Evolutionary conservation across 192 early-diverging fungal species (phyloP).

Genomic region (Gonapodya sp.): DNA sequence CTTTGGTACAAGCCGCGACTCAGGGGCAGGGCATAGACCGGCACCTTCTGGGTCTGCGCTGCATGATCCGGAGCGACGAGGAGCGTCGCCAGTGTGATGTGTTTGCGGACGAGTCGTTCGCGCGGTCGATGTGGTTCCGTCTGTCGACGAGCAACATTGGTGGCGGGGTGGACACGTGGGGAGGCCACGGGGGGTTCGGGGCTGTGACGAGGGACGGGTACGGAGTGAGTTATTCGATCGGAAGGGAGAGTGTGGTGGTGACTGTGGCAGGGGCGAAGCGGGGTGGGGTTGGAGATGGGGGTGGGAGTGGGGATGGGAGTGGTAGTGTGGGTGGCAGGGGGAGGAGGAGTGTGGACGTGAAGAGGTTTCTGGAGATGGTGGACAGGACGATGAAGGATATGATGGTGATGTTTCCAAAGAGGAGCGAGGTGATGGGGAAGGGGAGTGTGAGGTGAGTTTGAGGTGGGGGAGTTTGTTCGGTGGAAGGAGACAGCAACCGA

Average conservation of each 20-base stretch:
- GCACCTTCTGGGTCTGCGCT: constrained; percentile 77
- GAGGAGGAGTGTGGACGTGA: constrained; percentile 29
- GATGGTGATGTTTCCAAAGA: constrained; percentile 44
- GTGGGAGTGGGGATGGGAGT: constrained; percentile 34
- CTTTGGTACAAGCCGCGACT: constrained; percentile 66
- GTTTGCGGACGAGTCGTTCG: constrained; percentile 74
- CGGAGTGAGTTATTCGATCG: constrained; percentile 49
- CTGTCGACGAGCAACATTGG: constrained; percentile 70
- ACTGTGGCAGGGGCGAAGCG: constrained; percentile 41
- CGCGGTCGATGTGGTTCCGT: constrained; percentile 64
- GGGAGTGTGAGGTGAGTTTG: too few species aligned
- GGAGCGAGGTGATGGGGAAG: constrained; percentile 20
- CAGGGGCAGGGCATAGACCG: constrained; percentile 81
- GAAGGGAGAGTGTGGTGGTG: constrained; percentile 44
- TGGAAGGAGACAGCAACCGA: too few species aligned
- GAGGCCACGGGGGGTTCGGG: constrained; percentile 42
- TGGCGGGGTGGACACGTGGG: constrained; percentile 27
- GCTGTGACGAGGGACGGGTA: constrained; percentile 43
- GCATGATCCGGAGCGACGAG: constrained; percentile 50
- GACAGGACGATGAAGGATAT: constrained; percentile 51
- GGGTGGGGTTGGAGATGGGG: constrained; percentile 29
- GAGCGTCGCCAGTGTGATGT: constrained; percentile 41
- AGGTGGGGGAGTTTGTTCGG: too few species aligned
- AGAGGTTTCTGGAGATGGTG: constrained; percentile 53
- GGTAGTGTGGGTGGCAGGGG: constrained; percentile 48